Evolutionary conservation across 2,329 filamentous ascomycete genomes (phyloP).

Genomic region (Ceratocystiopsis minuta): DNA sequence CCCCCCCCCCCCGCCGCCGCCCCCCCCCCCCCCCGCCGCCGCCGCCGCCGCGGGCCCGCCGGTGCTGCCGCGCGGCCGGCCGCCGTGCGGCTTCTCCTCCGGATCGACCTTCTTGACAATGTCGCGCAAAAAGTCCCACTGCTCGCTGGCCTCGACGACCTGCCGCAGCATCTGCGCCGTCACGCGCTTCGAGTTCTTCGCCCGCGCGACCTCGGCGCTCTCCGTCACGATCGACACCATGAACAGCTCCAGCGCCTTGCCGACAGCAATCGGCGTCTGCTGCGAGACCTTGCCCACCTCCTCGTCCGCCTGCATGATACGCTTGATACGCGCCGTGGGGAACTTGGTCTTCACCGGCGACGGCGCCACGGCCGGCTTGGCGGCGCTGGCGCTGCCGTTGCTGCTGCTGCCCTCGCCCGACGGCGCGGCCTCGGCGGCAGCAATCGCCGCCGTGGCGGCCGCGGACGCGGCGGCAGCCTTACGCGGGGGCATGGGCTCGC

Average conservation of each 20-base stretch:
- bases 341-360: slow-evolving; percentile 87
- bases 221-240: slow-evolving; percentile 90
- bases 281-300: slow-evolving; percentile 97
- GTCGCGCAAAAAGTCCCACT: slow-evolving; percentile 85
- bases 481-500: slow-evolving; percentile 7
- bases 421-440: neutral
- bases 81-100: slow-evolving; percentile 27
- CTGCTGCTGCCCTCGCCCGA: neutral
- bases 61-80: slow-evolving; percentile 29
- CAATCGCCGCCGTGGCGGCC: neutral
- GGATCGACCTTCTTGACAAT: slow-evolving; percentile 68
- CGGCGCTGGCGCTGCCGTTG: slow-evolving; percentile 1
- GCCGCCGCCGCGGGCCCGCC: slow-evolving; percentile 23
- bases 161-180: slow-evolving; percentile 82
- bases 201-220: slow-evolving; percentile 66
- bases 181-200: slow-evolving; percentile 74
- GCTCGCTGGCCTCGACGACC: slow-evolving; percentile 71
- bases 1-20: slow-evolving; percentile 17
- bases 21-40: neutral
- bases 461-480: slow-evolving; percentile 1
- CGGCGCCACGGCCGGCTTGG: slow-evolving; percentile 24
- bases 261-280: slow-evolving; percentile 88
- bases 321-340: slow-evolving; percentile 90
- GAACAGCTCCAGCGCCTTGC: slow-evolving; percentile 90
- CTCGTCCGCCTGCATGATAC: slow-evolving; percentile 98